A percentile compares a stretch with the other conserved stretches of the same genome.
phyloP scores from a whole-genome alignment of 1,284 basidiomycete species.

The Trametes pubescens region DNA sequence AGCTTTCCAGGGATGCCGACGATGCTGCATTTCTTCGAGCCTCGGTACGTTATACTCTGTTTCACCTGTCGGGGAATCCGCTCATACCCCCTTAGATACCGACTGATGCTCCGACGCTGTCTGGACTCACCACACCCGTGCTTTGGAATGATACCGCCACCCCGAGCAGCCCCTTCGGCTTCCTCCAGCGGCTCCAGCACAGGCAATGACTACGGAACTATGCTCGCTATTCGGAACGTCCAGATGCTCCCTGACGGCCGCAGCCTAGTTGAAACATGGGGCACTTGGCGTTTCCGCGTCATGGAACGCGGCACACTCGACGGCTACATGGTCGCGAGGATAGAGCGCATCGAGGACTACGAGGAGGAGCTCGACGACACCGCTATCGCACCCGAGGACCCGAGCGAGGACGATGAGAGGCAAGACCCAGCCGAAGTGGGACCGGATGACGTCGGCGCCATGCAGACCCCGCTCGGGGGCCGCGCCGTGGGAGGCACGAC shows the following conservation, averaged over 20 bases:
- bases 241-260: conserved; percentile 91
- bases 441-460: conserved; percentile 24
- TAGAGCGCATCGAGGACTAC: conserved; percentile 76
- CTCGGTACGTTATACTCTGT: conserved; percentile 52
- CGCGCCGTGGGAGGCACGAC: conserved; percentile 4
- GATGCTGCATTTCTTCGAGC: conserved; percentile 92
- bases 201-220: conserved; percentile 88
- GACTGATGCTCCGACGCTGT: conserved; percentile 93
- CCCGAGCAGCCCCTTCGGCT: conserved; percentile 41
- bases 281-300: conserved; percentile 85
- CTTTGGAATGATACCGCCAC: conserved; percentile 93
- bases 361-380: conserved; percentile 59
- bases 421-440: conserved; percentile 25
- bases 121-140: conserved; percentile 77
- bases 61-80: conserved; percentile 27
- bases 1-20: conserved; percentile 93
- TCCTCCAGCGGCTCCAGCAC: conserved; percentile 31
- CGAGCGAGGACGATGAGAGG: conserved; percentile 9
- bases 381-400: conserved; percentile 51
- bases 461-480: conserved; percentile 9
- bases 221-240: conserved; percentile 89
- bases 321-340: conserved; percentile 88
- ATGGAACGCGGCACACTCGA: conserved; percentile 85
- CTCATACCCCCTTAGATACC: conserved; percentile 55
- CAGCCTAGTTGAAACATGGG: conserved; percentile 89